Percentiles rank a stretch among this genome's conserved stretches.
Evolutionary conservation across 257 asterid species (phyloP).

Genomic region (Solanum paucissectum): DNA sequence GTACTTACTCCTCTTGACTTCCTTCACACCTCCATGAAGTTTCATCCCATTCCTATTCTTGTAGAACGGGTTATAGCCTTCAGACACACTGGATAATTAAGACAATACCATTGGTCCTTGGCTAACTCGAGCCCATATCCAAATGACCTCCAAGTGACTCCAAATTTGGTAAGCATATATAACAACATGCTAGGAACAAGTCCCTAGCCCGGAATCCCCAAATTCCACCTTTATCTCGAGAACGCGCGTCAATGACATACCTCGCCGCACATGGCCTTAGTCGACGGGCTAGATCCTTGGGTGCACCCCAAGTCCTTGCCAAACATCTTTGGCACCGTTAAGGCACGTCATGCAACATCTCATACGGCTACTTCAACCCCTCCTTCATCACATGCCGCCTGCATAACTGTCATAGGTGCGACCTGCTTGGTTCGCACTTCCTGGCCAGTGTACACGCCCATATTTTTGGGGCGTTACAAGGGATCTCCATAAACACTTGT

Average conservation of each 20-base stretch:
- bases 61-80: background rate
- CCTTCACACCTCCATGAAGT: background rate
- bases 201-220: background rate
- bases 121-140: background rate
- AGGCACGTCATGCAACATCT: background rate
- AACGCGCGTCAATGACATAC: background rate
- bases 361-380: background rate
- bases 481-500: background rate
- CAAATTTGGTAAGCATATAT: background rate
- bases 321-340: background rate
- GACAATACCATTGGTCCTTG: background rate
- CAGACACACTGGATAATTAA: background rate
- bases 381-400: background rate
- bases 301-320: background rate
- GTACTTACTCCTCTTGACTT: background rate
- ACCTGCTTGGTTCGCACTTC: background rate
- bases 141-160: background rate
- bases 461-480: background rate
- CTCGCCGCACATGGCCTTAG: background rate
- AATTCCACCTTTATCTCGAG: background rate
- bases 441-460: background rate
- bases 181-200: background rate
- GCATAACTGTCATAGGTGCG: background rate
- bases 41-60: background rate
- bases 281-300: background rate